These are phyloP conservation scores for Elongisporangium anandrum DNA, from an alignment of 352 stramenopile genomes.

Conservation along the genomic window DNA sequence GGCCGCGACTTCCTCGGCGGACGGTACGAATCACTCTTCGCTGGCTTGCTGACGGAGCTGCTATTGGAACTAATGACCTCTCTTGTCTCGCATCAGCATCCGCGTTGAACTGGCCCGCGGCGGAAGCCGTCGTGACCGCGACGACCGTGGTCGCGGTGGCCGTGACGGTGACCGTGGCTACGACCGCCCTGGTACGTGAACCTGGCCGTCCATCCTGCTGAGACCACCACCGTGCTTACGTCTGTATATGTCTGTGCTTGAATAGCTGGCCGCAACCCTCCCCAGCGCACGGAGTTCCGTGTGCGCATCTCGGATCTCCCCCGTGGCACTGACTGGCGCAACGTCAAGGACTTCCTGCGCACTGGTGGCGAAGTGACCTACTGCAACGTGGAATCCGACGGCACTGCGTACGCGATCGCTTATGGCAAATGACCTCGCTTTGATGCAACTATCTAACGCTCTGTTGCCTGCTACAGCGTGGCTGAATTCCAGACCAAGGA, in stretches of 20 bases:
- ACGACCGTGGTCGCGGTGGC: constrained; percentile 34
- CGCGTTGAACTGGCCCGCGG: constrained; percentile 79
- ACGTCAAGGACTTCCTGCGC: constrained; percentile 86
- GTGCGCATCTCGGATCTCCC: constrained; percentile 77
- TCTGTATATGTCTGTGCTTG: not conserved
- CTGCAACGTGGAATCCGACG: constrained; percentile 79
- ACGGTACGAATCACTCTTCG: constrained; percentile 31
- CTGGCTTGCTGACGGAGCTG: not conserved
- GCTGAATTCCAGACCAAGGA: constrained; percentile 79
- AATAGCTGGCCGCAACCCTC: constrained; percentile 47
- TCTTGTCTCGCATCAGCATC: constrained; percentile 34
- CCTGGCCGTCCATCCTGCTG: not conserved
- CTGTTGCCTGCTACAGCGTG: constrained; percentile 25
- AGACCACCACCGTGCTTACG: not conserved
- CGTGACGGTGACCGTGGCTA: constrained; percentile 39
- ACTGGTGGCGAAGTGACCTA: constrained; percentile 82
- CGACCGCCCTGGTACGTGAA: constrained; percentile 49
- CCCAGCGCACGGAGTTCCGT: constrained; percentile 70
- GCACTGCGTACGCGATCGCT: constrained; percentile 62
- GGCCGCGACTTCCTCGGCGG: constrained; percentile 81
- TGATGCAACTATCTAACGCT: not conserved
- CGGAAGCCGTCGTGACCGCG: constrained; percentile 54
- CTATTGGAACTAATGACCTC: not conserved
- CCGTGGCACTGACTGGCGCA: constrained; percentile 77
- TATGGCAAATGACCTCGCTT: not conserved